phyloP scores from a whole-genome alignment of 2,329 filamentous ascomycete genomes.

The Peltaster fructicola region DNA sequence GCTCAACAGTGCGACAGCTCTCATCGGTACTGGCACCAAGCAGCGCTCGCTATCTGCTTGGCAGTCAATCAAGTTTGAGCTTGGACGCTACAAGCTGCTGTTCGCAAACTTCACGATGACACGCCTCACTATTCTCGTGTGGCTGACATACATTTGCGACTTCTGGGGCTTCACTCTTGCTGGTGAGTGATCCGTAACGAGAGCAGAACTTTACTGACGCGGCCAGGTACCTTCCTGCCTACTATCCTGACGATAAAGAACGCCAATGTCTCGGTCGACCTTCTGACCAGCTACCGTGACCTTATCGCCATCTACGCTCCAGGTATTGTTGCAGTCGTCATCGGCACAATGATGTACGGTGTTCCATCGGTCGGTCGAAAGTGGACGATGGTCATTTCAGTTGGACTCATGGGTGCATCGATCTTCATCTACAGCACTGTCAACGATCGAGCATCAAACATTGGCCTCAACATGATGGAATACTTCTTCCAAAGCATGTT shows the following conservation, averaged over 20 bases:
- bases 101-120: constrained; percentile 27
- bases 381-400: constrained; percentile 27
- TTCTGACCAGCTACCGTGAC: constrained; percentile 32
- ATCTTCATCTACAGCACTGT: constrained; percentile 30
- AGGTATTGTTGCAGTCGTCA: constrained; percentile 32
- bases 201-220: constrained; percentile 1
- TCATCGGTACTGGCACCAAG: constrained; percentile 17
- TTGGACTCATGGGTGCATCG: constrained; percentile 25
- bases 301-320: constrained; percentile 39
- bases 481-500: constrained; percentile 37
- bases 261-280: constrained; percentile 24
- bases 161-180: constrained; percentile 34
- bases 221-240: constrained; percentile 29
- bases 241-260: constrained; percentile 36
- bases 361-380: constrained; percentile 27
- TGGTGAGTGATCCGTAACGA: constrained; percentile 14
- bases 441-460: constrained; percentile 28
- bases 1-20: constrained; percentile 10
- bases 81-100: constrained; percentile 27
- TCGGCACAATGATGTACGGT: constrained; percentile 33
- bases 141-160: constrained; percentile 35
- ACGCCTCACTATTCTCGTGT: constrained; percentile 30
- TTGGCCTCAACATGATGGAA: constrained; percentile 34
- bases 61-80: constrained; percentile 23
- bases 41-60: constrained; percentile 13